These are phyloP conservation scores for Coelastrella sp. DNA, from an alignment of 139 green algal genomes.

Conservation along the genomic window DNA sequence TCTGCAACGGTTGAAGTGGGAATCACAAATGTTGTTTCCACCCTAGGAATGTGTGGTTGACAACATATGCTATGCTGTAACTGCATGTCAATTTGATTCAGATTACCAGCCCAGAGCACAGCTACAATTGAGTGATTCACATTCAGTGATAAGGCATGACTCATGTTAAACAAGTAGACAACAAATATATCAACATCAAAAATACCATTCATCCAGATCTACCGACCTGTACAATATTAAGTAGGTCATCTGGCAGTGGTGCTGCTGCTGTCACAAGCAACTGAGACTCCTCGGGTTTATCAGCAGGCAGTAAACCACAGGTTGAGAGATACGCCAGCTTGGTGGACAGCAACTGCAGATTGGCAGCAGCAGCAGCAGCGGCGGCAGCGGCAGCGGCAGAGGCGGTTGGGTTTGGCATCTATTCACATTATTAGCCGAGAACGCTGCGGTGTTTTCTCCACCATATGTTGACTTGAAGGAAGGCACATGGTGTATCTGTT, in stretches of 20 bases:
- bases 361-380: slow-evolving; percentile 8
- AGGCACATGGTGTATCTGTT: too few species aligned
- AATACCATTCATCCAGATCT: too few species aligned
- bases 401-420: not conserved
- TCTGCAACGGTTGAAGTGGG: too few species aligned
- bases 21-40: too few species aligned
- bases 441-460: not conserved
- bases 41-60: too few species aligned
- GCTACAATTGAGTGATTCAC: too few species aligned
- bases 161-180: too few species aligned
- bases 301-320: slow-evolving; percentile 49
- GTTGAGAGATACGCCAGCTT: slow-evolving; percentile 49
- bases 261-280: slow-evolving; percentile 52
- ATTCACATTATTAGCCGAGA: not conserved
- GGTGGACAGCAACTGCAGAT: slow-evolving; percentile 30
- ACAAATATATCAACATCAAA: too few species aligned
- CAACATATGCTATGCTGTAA: too few species aligned
- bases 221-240: slow-evolving; percentile 59
- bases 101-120: too few species aligned
- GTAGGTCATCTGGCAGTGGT: slow-evolving; percentile 61
- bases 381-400: not conserved
- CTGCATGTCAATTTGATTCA: too few species aligned
- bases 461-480: not conserved
- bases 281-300: slow-evolving; percentile 29
- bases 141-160: too few species aligned